Percentiles rank a stretch among this genome's conserved stretches.
Evolutionary conservation across 2,329 filamentous ascomycete species (phyloP).

Genomic region (Stromatinia cepivora): DNA sequence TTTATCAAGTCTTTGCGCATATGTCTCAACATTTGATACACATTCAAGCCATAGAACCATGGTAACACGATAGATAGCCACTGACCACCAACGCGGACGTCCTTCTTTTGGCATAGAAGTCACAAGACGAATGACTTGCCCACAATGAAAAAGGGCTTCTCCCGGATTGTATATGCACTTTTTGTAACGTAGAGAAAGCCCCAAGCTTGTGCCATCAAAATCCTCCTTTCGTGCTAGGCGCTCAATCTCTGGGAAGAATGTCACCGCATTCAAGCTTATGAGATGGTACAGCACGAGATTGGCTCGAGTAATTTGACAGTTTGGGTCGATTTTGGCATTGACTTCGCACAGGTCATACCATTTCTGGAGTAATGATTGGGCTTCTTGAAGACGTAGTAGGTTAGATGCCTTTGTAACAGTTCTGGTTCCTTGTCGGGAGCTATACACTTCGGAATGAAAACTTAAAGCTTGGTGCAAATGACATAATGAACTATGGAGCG

Average conservation of each 20-base stretch:
- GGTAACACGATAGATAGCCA: slow-evolving; percentile 65
- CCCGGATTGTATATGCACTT: slow-evolving; percentile 63
- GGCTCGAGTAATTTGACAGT: slow-evolving; percentile 60
- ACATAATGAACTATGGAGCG: slow-evolving; percentile 63
- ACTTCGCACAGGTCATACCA: slow-evolving; percentile 67
- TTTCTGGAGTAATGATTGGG: slow-evolving; percentile 61
- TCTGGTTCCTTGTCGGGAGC: slow-evolving; percentile 46
- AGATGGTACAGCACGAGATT: slow-evolving; percentile 71
- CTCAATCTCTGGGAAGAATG: slow-evolving; percentile 68
- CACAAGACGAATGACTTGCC: slow-evolving; percentile 64
- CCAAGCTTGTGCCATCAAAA: slow-evolving; percentile 54
- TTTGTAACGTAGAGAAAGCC: slow-evolving; percentile 56
- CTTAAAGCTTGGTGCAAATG: slow-evolving; percentile 65
- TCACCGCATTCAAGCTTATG: slow-evolving; percentile 67
- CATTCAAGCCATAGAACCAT: slow-evolving; percentile 65
- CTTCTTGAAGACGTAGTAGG: slow-evolving; percentile 61
- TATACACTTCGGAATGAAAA: slow-evolving; percentile 60
- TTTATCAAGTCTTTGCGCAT: slow-evolving; percentile 38
- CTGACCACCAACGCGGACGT: slow-evolving; percentile 70
- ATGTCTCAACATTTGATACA: slow-evolving; percentile 51
- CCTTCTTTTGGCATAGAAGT: slow-evolving; percentile 59
- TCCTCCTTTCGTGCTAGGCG: slow-evolving; percentile 62
- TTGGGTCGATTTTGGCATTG: slow-evolving; percentile 55
- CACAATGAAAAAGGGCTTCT: slow-evolving; percentile 66
- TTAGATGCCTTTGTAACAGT: slow-evolving; percentile 60